These are phyloP conservation scores for Mrakia blollopis DNA, from an alignment of 768 basidiomycete genomes.

Conservation along the genomic window DNA sequence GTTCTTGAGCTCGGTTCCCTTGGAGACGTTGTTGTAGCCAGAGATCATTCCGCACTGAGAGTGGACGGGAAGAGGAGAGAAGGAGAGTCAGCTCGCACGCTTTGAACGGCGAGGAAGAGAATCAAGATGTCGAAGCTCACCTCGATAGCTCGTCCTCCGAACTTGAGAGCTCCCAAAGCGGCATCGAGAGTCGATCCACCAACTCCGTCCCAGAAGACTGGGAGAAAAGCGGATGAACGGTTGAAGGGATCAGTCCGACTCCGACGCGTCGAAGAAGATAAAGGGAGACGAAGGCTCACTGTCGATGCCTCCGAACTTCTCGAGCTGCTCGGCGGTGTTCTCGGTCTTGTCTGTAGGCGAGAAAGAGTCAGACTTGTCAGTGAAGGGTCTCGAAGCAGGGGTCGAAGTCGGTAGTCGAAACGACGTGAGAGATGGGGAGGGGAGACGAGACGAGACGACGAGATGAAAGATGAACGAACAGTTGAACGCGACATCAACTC, in stretches of 20 bases:
- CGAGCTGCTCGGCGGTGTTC: constrained; percentile 53
- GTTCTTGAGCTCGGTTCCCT: constrained; percentile 23
- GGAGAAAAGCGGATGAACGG: background rate
- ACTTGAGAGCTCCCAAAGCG: constrained; percentile 14
- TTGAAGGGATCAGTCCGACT: background rate
- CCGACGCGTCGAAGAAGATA: background rate
- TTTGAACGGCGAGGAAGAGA: background rate
- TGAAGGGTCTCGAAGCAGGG: background rate
- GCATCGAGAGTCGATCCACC: constrained; percentile 40
- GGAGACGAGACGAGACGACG: background rate
- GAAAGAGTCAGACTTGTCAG: background rate
- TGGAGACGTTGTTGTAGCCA: constrained; percentile 20
- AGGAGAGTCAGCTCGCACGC: background rate
- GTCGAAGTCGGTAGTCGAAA: too few relatives aligned
- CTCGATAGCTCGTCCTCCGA: constrained; percentile 26
- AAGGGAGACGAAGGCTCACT: constrained; percentile 9
- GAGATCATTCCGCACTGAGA: constrained; percentile 17
- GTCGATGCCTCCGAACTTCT: constrained; percentile 57
- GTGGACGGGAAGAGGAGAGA: background rate
- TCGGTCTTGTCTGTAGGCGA: constrained; percentile 49
- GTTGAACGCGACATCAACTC: constrained; percentile 37
- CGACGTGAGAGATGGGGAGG: background rate
- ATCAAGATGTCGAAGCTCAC: background rate
- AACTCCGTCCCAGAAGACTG: constrained; percentile 48
- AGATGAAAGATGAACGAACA: constrained; percentile 18